phyloP scores from a whole-genome alignment of 306 rosid species.

The Acacia crassicarpa region DNA sequence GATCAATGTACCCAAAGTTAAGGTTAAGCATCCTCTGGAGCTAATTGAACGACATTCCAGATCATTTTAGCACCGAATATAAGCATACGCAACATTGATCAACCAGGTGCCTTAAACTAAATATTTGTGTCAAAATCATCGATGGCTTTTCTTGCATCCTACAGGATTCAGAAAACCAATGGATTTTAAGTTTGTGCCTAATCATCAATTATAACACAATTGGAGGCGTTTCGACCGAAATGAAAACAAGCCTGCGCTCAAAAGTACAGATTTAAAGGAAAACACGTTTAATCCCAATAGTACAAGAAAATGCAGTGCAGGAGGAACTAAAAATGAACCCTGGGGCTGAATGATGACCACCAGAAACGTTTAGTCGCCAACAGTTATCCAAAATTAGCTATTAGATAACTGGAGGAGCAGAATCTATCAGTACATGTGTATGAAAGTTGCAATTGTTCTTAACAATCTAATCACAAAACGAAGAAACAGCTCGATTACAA shows the following conservation, averaged over 20 bases:
- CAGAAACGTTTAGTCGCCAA: neutral
- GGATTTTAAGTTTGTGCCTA: neutral
- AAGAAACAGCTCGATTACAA: neutral
- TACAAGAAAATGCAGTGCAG: neutral
- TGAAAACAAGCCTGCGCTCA: neutral
- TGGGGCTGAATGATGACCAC: neutral
- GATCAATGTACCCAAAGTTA: neutral
- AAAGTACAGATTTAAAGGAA: neutral
- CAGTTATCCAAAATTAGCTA: neutral
- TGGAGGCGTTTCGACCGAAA: neutral
- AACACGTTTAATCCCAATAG: neutral
- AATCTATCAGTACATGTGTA: neutral
- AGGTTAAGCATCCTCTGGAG: neutral
- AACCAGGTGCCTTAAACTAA: neutral
- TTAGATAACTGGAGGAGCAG: neutral
- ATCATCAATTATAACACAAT: neutral
- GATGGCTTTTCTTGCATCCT: neutral
- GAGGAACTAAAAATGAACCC: neutral
- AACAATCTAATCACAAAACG: neutral
- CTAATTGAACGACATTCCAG: slow-evolving; percentile 8
- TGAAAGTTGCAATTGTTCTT: neutral
- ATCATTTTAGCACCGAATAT: neutral
- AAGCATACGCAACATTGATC: neutral
- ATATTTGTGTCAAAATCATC: neutral
- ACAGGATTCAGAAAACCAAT: neutral